phyloP scores from a whole-genome alignment of 1,284 basidiomycete genomes.

The Naganishia liquefaciens region DNA sequence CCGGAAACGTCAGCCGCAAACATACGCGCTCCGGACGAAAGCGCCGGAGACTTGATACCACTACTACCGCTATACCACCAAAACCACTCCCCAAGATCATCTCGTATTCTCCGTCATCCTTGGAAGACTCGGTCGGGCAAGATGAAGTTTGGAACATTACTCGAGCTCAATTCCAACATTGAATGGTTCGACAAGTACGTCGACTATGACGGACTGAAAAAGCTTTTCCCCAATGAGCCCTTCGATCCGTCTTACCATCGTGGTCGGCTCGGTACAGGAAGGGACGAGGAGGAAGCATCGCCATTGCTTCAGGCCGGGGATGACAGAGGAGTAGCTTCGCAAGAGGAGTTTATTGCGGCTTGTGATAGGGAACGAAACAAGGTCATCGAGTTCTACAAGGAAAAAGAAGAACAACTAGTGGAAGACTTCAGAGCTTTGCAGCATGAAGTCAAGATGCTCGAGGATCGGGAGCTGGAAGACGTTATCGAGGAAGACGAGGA shows the following conservation, averaged over 20 bases:
- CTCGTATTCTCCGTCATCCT: background rate
- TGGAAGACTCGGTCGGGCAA: conserved; percentile 37
- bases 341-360: conserved; percentile 70
- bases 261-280: conserved; percentile 50
- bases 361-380: conserved; percentile 83
- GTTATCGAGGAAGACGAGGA: conserved; percentile 59
- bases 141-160: conserved; percentile 62
- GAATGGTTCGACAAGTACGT: conserved; percentile 97
- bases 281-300: conserved; percentile 70
- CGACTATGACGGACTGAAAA: conserved; percentile 79
- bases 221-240: conserved; percentile 57
- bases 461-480: conserved; percentile 64
- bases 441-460: conserved; percentile 66
- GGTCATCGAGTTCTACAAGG: conserved; percentile 76
- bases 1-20: background rate
- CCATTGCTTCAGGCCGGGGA: conserved; percentile 46
- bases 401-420: conserved; percentile 71
- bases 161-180: conserved; percentile 89
- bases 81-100: background rate
- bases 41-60: conserved; percentile 21
- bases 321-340: conserved; percentile 59
- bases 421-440: conserved; percentile 67
- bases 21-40: conserved; percentile 10
- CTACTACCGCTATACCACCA: conserved; percentile 30
- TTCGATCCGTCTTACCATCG: conserved; percentile 48